phyloP scores from a whole-genome alignment of 768 basidiomycete genomes.

The Podaxis mareebaensis region DNA sequence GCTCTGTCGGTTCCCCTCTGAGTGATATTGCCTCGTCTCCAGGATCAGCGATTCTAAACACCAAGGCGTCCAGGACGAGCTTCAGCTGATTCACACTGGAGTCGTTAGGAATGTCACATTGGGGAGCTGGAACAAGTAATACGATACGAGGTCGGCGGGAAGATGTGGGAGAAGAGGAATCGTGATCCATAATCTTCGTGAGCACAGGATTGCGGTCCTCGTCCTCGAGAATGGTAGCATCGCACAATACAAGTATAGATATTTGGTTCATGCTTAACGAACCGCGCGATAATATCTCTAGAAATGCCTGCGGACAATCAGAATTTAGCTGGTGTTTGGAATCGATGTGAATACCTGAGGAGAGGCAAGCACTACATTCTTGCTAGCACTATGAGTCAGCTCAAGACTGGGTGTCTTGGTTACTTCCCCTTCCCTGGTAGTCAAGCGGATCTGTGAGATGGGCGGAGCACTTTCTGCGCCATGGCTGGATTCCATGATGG shows the following conservation, averaged over 20 bases:
- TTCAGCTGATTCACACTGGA: slow-evolving; percentile 40
- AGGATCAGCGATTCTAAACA: slow-evolving; percentile 36
- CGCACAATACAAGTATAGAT: slow-evolving; percentile 43
- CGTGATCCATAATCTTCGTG: slow-evolving; percentile 45
- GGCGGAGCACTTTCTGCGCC: not conserved
- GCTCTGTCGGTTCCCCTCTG: slow-evolving; percentile 46
- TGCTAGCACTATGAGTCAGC: not conserved
- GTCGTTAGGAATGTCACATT: slow-evolving; percentile 29
- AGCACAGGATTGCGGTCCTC: slow-evolving; percentile 35
- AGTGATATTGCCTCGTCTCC: slow-evolving; percentile 32
- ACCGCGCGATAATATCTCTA: slow-evolving; percentile 29
- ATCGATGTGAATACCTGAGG: slow-evolving; percentile 10
- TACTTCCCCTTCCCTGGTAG: not conserved
- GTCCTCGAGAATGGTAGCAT: slow-evolving; percentile 39
- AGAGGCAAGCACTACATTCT: slow-evolving; percentile 10
- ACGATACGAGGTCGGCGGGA: slow-evolving; percentile 44
- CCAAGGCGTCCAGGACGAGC: slow-evolving; percentile 37
- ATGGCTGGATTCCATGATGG: not conserved
- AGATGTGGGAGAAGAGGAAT: slow-evolving; percentile 38
- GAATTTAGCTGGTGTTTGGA: not conserved
- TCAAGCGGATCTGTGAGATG: not conserved
- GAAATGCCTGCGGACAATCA: slow-evolving; percentile 2
- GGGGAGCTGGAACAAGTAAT: slow-evolving; percentile 20
- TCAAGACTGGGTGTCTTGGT: not conserved
- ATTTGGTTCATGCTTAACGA: slow-evolving; percentile 44